Evolutionary conservation across 306 rosid genomes (phyloP), one percentile per base, ranked within the genome.

Genomic region (Rubus idaeus): DNA sequence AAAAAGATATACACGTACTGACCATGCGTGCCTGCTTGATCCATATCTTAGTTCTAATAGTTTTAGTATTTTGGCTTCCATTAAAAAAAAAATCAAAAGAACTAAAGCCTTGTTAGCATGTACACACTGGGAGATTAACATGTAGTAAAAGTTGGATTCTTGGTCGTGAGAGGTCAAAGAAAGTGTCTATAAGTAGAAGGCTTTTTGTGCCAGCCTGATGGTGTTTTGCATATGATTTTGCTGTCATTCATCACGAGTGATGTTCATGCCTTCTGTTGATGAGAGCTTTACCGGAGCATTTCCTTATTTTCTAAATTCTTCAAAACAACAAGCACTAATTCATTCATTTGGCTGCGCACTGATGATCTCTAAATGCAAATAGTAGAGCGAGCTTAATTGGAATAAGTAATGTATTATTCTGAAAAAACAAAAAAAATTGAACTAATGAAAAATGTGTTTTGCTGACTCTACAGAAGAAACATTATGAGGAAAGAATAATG

Each of bases 401-500:
- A 71, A 71, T 42, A 57, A 76, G 35, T 10, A 17, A 68, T 70
- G 11, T 26, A 62, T 44, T 44, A 45, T 39, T n/a, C 55, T 58
- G 42, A 57, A 47, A 37, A 30, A 23, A 3, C 26, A 60, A 35
- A 37, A 5, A 58, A 67, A 45, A 61, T 41, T 0, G 8, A 63
- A 82, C 76, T 40, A 73, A 68, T 78, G 73, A 81, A 79, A 68
- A 79, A 68, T 39, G 77, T 52, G 79, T 76, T 45, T 50, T 18
- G 41, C 62, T 20, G 18, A 70, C 42, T 56, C 71, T 68, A 75
- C 75, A 66, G 9, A 65, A 35, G 76, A 71, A 20, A 68, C 66
- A 14, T 40, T 20, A 65, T 66, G 51, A 35, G 4, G 68, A 68
- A 79, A 74, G 63, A 79, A 82, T 73, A 30, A 61, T 42, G 75